Evolutionary conservation across 805 yeast genomes (phyloP).

Genomic region (Ascoidea rubescens): DNA sequence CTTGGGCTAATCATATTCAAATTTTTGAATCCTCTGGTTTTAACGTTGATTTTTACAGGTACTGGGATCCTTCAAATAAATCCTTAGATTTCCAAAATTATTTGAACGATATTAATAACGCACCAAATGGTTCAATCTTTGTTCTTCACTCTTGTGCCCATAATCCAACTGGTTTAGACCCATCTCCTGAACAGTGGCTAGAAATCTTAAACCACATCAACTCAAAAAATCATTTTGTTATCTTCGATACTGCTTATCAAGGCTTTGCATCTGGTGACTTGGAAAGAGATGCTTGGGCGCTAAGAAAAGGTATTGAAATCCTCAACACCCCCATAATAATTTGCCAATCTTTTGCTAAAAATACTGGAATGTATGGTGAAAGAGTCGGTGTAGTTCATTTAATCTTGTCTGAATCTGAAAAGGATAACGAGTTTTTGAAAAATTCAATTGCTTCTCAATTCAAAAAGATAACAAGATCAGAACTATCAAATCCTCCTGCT

Average conservation of each 20-base stretch:
- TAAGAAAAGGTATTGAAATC: conserved; percentile 29
- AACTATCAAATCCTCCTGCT: conserved; percentile 88
- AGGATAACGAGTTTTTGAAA: conserved; percentile 20
- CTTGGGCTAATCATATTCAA: conserved; percentile 96
- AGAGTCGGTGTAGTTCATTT: conserved; percentile 58
- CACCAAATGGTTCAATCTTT: conserved; percentile 20
- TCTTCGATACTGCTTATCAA: conserved; percentile 91
- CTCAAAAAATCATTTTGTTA: conserved; percentile 51
- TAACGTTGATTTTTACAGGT: conserved; percentile 58
- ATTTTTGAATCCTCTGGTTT: conserved; percentile 65
- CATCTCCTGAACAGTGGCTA: conserved; percentile 70
- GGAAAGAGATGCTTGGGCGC: conserved; percentile 51
- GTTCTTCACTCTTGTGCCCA: conserved; percentile 92
- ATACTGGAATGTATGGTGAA: conserved; percentile 92
- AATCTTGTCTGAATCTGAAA: conserved; percentile 11
- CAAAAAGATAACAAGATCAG: conserved; percentile 71
- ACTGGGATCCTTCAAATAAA: conserved; percentile 69
- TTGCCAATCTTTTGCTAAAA: conserved; percentile 90
- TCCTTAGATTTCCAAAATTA: conserved; percentile 61
- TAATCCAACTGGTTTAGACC: conserved; percentile 95
- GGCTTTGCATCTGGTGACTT: conserved; percentile 86
- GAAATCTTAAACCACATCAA: conserved; percentile 51
- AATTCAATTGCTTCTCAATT: conserved; percentile 59
- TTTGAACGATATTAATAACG: conserved; percentile 42
- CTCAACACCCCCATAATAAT: conserved; percentile 20